Evolutionary conservation across 2,329 filamentous ascomycete species (phyloP).

Genomic region (Epichloe baconii): DNA sequence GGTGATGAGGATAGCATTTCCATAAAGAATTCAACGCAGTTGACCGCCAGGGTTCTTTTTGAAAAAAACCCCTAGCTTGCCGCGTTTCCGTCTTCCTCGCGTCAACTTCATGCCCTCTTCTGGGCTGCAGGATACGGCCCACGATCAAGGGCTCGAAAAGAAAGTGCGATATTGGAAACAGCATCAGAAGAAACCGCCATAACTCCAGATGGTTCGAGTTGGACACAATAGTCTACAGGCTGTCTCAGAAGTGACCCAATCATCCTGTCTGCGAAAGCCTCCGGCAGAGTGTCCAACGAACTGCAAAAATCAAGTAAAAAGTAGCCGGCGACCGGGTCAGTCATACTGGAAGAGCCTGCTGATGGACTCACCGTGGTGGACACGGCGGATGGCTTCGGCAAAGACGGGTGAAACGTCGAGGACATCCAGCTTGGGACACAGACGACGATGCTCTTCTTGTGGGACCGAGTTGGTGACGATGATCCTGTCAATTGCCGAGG

Average conservation of each 20-base stretch:
- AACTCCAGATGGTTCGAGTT: not conserved
- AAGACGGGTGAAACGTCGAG: conserved; percentile 84
- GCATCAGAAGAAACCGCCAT: not conserved
- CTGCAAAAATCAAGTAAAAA: not conserved
- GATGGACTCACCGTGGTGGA: conserved; percentile 96
- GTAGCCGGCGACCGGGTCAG: conserved; percentile 5
- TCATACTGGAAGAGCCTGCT: conserved; percentile 64
- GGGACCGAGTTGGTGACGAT: conserved; percentile 93
- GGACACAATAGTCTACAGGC: not conserved
- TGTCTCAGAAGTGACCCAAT: not conserved
- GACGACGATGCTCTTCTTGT: conserved; percentile 64
- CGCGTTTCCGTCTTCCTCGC: not conserved
- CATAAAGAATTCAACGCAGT: not conserved
- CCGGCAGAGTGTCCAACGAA: not conserved
- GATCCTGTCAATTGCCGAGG: conserved; percentile 82
- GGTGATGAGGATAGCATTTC: not conserved
- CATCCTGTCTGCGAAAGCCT: not conserved
- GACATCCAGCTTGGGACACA: conserved; percentile 82
- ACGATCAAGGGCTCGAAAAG: not conserved
- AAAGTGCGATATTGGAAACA: not conserved
- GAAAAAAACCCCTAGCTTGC: not conserved
- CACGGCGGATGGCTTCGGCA: conserved; percentile 86
- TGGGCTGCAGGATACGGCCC: not conserved
- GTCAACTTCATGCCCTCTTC: not conserved
- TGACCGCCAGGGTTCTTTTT: not conserved